phyloP scores from a whole-genome alignment of 768 basidiomycete species.

The Naganishia vaughanmartiniae region DNA sequence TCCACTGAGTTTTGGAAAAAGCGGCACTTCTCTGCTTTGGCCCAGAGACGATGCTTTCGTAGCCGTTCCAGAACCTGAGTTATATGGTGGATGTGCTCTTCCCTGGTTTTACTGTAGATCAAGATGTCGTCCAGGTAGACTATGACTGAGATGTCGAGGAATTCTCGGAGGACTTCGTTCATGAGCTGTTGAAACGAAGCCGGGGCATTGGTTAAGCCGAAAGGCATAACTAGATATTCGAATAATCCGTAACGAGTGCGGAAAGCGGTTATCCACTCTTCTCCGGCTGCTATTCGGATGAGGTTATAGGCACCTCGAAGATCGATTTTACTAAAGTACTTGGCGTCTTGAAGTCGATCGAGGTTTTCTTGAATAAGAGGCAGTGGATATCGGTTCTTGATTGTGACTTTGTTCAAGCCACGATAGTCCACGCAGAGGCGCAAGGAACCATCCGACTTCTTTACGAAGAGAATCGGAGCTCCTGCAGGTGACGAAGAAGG shows the following conservation, averaged over 20 bases:
- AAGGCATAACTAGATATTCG: no score
- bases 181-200: no score
- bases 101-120: no score
- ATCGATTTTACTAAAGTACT: slow-evolving; percentile 44
- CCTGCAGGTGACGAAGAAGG: slow-evolving; percentile 20
- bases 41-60: no score
- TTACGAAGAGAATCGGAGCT: neutral
- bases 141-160: no score
- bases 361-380: slow-evolving; percentile 36
- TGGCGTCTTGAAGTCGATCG: slow-evolving; percentile 32
- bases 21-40: no score
- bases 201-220: no score
- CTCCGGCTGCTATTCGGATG: slow-evolving; percentile 52
- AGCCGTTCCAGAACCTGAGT: no score
- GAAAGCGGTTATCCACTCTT: slow-evolving; percentile 56
- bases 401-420: slow-evolving; percentile 34
- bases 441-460: slow-evolving; percentile 43
- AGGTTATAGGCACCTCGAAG: slow-evolving; percentile 55
- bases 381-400: slow-evolving; percentile 37
- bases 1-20: no score
- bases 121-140: no score
- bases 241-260: slow-evolving; percentile 53
- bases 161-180: no score
- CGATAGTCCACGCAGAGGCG: slow-evolving; percentile 32
- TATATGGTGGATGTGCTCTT: no score